Evolutionary conservation across 2,329 filamentous ascomycete species (phyloP).

Genomic region (Sarocladiaceae sp.): DNA sequence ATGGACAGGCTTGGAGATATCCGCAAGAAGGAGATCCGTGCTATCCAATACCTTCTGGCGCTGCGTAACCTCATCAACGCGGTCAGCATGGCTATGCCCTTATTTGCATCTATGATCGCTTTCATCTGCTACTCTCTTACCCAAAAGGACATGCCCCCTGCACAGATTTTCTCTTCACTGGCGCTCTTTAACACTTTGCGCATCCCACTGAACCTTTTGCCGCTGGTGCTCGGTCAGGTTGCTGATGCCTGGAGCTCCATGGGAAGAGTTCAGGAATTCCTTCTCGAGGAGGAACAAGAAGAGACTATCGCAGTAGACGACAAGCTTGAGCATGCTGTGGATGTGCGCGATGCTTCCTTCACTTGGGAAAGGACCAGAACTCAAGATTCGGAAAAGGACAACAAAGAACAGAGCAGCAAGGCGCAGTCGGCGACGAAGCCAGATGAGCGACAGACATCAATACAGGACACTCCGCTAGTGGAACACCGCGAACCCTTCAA

Average conservation of each 20-base stretch:
- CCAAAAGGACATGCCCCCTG: constrained; percentile 65
- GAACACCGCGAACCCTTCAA: constrained; percentile 67
- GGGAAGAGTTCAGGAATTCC: constrained; percentile 80
- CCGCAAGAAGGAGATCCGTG: constrained; percentile 69
- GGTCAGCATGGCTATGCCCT: constrained; percentile 78
- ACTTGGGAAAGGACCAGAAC: constrained; percentile 76
- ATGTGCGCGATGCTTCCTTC: constrained; percentile 70
- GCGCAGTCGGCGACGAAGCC: constrained; percentile 21
- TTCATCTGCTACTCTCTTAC: constrained; percentile 78
- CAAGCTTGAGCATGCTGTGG: constrained; percentile 64
- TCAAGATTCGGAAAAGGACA: constrained; percentile 41
- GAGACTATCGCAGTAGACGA: constrained; percentile 59
- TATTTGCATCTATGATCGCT: constrained; percentile 91
- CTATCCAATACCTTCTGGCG: constrained; percentile 79
- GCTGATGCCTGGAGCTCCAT: constrained; percentile 87
- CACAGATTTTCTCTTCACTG: constrained; percentile 84
- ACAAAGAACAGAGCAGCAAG: constrained; percentile 42
- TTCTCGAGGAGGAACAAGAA: constrained; percentile 78
- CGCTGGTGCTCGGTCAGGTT: constrained; percentile 81
- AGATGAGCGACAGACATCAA: constrained; percentile 19
- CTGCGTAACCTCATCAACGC: constrained; percentile 84
- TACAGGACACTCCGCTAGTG: constrained; percentile 45
- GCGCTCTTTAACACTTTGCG: constrained; percentile 90
- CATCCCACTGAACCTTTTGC: constrained; percentile 84
- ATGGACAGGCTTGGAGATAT: constrained; percentile 71